Evolutionary conservation across 1,139 yeast species (phyloP).

Genomic region (Blastobotrys persicus): DNA sequence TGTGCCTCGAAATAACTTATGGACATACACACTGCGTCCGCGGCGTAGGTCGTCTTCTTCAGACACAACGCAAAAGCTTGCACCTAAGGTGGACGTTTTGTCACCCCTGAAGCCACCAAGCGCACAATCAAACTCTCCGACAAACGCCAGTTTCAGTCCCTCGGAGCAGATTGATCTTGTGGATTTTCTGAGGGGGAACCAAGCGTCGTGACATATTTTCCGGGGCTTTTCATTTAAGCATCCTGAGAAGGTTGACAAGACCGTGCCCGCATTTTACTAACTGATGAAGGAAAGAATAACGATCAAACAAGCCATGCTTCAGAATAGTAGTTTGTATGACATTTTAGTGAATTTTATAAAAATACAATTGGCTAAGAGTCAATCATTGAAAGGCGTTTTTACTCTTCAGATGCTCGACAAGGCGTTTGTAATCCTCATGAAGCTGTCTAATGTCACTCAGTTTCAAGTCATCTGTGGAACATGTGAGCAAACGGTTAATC

Average conservation of each 20-base stretch:
- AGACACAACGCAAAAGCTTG: neutral
- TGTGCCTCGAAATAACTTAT: neutral
- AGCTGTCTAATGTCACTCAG: constrained; percentile 37
- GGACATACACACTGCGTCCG: constrained; percentile 5
- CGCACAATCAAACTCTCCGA: neutral
- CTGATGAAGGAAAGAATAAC: no score
- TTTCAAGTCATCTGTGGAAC: constrained; percentile 33
- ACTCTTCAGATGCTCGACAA: constrained; percentile 32
- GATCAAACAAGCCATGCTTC: no score
- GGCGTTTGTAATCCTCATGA: constrained; percentile 39
- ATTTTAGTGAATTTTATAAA: no score
- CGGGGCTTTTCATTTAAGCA: no score
- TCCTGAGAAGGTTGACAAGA: no score
- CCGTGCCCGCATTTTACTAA: no score
- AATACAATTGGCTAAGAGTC: neutral
- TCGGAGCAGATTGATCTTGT: constrained; percentile 1
- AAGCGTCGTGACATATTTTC: neutral
- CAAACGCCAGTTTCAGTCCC: neutral
- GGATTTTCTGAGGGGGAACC: neutral
- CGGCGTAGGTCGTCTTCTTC: neutral
- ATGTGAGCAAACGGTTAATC: constrained; percentile 18
- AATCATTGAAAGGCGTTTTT: constrained; percentile 33
- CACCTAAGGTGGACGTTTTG: constrained; percentile 12
- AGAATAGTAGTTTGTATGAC: no score
- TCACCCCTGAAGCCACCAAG: constrained; percentile 14